Conservation (phyloP, 192 early-diverging fungal genomes). For the Mortierella alpina region DNA sequence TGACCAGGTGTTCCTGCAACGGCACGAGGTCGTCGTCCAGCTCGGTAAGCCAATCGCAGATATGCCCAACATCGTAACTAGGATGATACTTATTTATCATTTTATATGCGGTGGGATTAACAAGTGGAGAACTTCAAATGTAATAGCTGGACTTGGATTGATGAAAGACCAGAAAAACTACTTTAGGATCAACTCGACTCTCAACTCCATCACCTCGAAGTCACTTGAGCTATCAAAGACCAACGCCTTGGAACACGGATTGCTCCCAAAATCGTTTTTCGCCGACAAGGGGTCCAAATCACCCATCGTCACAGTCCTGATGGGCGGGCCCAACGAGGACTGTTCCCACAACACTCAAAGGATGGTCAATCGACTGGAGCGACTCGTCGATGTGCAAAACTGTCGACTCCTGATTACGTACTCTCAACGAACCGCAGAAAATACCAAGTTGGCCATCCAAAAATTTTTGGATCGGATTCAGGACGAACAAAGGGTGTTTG, state of each 20-base stretch:
- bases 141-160: constrained; percentile 37
- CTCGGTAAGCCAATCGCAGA: constrained; percentile 18
- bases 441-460: constrained; percentile 15
- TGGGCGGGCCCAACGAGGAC: constrained; percentile 45
- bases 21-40: constrained; percentile 39
- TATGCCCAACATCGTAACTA: neutral
- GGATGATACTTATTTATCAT: neutral
- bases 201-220: constrained; percentile 34
- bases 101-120: neutral
- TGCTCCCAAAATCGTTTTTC: constrained; percentile 33
- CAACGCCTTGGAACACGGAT: neutral
- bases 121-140: neutral
- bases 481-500: constrained; percentile 22
- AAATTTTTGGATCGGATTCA: constrained; percentile 6
- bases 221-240: constrained; percentile 11
- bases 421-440: constrained; percentile 41
- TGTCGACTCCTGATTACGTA: constrained; percentile 28
- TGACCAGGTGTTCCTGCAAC: constrained; percentile 49
- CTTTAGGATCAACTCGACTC: constrained; percentile 36
- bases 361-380: constrained; percentile 25
- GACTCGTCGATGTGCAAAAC: constrained; percentile 31
- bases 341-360: constrained; percentile 46
- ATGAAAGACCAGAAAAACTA: constrained; percentile 56
- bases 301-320: constrained; percentile 27
- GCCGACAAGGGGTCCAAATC: neutral